Evolutionary conservation across 169 alveolate genomes (phyloP).

Genomic region (Miamiensis avidus): DNA sequence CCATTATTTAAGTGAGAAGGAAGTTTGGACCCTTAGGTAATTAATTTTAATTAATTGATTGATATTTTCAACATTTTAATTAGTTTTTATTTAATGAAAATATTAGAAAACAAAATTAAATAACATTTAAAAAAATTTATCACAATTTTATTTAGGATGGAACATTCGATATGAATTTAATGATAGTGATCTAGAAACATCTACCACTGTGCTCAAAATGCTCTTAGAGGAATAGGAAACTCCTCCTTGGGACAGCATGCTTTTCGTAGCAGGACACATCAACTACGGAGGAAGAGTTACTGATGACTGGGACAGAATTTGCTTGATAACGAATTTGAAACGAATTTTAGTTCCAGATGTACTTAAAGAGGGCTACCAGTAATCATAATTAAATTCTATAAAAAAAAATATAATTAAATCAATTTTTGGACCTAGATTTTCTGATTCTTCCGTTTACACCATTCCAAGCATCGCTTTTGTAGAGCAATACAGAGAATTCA

Average conservation of each 20-base stretch:
- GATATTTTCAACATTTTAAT: too few relatives aligned
- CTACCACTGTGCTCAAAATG: slow-evolving; percentile 67
- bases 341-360: slow-evolving; percentile 55
- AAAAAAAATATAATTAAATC: slow-evolving; percentile 54
- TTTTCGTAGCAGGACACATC: slow-evolving; percentile 90
- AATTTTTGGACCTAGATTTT: slow-evolving; percentile 60
- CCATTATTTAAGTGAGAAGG: slow-evolving; percentile 88
- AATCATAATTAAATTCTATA: slow-evolving; percentile 44
- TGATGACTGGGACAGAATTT: slow-evolving; percentile 92
- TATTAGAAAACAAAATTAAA: too few relatives aligned
- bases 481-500: slow-evolving; percentile 62
- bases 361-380: slow-evolving; percentile 47
- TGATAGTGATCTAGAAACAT: slow-evolving; percentile 87
- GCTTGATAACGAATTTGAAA: slow-evolving; percentile 83
- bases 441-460: slow-evolving; percentile 77
- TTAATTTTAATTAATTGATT: too few relatives aligned
- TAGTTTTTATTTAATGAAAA: too few relatives aligned
- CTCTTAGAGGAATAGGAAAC: slow-evolving; percentile 84
- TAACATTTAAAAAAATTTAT: too few relatives aligned
- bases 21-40: slow-evolving; percentile 90
- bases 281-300: slow-evolving; percentile 97
- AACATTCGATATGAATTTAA: slow-evolving; percentile 93
- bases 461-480: slow-evolving; percentile 76
- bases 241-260: slow-evolving; percentile 91
- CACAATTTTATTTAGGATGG: slow-evolving; percentile 73